Conservation (phyloP, 805 yeast genomes). For the Lachancea mirantina region DNA sequence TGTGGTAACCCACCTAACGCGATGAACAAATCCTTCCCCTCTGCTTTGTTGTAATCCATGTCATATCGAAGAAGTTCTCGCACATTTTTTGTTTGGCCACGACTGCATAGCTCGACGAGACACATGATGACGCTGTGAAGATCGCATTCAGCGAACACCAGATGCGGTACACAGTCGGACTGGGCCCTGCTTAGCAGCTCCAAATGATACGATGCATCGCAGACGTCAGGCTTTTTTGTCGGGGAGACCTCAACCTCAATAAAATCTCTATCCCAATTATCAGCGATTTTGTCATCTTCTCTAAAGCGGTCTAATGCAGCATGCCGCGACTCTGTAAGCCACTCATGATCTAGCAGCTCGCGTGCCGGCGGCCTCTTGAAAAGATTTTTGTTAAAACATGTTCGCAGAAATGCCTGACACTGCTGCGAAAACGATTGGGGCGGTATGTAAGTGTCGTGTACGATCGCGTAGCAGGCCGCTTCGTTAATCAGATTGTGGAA, state of each 20-base stretch:
- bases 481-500: constrained; percentile 49
- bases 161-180: constrained; percentile 4
- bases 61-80: constrained; percentile 20
- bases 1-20: constrained; percentile 23
- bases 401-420: constrained; percentile 60
- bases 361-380: constrained; percentile 56
- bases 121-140: constrained; percentile 12
- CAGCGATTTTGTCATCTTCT: constrained; percentile 20
- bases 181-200: constrained; percentile 3
- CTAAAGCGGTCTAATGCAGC: constrained; percentile 20
- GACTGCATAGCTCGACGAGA: constrained; percentile 9
- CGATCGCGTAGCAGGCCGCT: constrained; percentile 33
- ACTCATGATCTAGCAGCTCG: constrained; percentile 56
- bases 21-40: constrained; percentile 17
- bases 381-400: constrained; percentile 70
- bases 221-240: constrained; percentile 9
- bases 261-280: constrained; percentile 27
- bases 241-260: constrained; percentile 17
- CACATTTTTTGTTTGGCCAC: neutral
- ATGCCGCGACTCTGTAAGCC: constrained; percentile 16
- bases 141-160: constrained; percentile 12
- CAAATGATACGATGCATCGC: constrained; percentile 2
- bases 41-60: constrained; percentile 14
- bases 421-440: constrained; percentile 32
- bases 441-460: constrained; percentile 35